Conservation (phyloP, 2,329 filamentous ascomycete species). For the Ophiosphaerella narmari region DNA sequence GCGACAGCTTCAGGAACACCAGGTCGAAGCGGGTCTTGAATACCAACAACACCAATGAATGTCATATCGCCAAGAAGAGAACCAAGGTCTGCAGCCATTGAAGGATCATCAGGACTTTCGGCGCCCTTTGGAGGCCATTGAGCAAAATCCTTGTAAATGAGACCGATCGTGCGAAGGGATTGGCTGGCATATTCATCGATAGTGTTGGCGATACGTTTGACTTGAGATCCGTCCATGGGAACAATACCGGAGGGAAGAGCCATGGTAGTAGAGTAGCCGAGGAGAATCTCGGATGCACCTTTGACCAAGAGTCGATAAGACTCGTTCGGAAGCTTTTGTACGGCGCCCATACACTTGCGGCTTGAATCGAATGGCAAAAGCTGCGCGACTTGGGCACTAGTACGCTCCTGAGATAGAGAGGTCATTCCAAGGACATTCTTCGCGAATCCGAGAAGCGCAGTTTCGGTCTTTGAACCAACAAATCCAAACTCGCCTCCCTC, state of each 20-base stretch:
- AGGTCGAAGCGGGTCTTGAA: constrained; percentile 76
- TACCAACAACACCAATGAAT: constrained; percentile 75
- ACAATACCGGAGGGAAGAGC: constrained; percentile 5
- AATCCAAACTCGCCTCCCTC: constrained; percentile 55
- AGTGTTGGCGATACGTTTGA: constrained; percentile 56
- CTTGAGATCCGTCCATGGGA: constrained; percentile 60
- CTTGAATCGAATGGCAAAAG: constrained; percentile 65
- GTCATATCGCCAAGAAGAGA: constrained; percentile 72
- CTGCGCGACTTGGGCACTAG: constrained; percentile 62
- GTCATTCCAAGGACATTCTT: constrained; percentile 68
- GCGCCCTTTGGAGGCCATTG: constrained; percentile 71
- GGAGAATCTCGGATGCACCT: constrained; percentile 57
- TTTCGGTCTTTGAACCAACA: constrained; percentile 78
- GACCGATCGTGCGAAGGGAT: constrained; percentile 80
- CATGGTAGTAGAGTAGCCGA: constrained; percentile 54
- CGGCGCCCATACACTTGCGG: constrained; percentile 72
- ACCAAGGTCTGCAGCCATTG: constrained; percentile 64
- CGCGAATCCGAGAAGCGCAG: constrained; percentile 71
- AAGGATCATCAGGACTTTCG: constrained; percentile 61
- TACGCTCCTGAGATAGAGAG: constrained; percentile 62
- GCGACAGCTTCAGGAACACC: constrained; percentile 73
- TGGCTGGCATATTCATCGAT: constrained; percentile 72
- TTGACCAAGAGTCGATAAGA: constrained; percentile 61
- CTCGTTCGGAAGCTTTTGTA: constrained; percentile 59
- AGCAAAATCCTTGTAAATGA: constrained; percentile 83